phyloP scores from a whole-genome alignment of 2,329 filamentous ascomycete genomes.

The Hawksworthiomyces lignivorus region DNA sequence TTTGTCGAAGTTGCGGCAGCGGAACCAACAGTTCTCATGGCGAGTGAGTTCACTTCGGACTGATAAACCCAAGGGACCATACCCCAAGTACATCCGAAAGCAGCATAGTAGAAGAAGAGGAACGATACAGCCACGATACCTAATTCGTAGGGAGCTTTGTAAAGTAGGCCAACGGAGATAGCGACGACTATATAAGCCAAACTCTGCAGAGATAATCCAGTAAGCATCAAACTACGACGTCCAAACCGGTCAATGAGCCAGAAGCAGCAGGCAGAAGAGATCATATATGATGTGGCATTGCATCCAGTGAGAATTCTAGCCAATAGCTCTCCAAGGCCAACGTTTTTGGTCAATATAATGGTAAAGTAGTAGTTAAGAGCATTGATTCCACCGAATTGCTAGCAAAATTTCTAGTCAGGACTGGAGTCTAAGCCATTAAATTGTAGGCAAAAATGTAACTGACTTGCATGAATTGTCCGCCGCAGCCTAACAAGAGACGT shows the following conservation, averaged over 20 bases:
- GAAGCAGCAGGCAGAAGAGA: conserved; percentile 4
- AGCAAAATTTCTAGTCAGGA: too few species aligned
- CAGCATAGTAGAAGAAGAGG: conserved; percentile 11
- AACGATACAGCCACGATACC: conserved; percentile 3
- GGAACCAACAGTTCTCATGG: conserved; percentile 14
- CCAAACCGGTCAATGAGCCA: conserved; percentile 2
- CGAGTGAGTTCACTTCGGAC: conserved; percentile 10
- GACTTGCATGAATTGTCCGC: background rate
- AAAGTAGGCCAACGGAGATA: background rate
- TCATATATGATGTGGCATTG: conserved; percentile 6
- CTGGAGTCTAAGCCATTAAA: too few species aligned
- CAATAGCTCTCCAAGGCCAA: background rate
- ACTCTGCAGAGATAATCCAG: background rate
- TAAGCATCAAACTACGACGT: background rate
- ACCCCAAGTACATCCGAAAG: conserved; percentile 9
- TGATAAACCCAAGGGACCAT: conserved; percentile 11
- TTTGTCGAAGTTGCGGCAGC: conserved; percentile 17
- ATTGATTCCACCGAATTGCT: too few species aligned
- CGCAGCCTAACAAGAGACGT: background rate
- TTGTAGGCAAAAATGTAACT: too few species aligned
- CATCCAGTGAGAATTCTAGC: conserved; percentile 5
- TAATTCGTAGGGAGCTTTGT: background rate
- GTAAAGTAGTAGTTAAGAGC: conserved; percentile 1
- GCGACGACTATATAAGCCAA: background rate
- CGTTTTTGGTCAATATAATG: conserved; percentile 2